These are phyloP conservation scores for Calonectria crousiana DNA, from an alignment of 2,329 filamentous ascomycete genomes.

Conservation along the genomic window DNA sequence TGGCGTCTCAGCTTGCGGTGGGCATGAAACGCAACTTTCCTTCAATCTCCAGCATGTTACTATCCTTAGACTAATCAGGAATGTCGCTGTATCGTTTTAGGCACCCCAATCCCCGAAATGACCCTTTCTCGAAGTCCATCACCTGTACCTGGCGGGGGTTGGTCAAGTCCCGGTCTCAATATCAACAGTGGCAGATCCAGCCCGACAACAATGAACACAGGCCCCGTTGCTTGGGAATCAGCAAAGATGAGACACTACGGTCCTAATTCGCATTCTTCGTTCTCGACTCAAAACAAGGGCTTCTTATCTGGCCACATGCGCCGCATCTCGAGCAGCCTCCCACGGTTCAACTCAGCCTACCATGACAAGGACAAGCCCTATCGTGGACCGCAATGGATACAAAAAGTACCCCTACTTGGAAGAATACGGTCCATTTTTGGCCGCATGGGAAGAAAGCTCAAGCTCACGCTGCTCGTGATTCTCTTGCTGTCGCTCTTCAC, in stretches of 20 bases:
- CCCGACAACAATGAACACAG: conserved; percentile 69
- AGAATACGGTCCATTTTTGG: conserved; percentile 60
- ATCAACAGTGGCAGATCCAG: conserved; percentile 79
- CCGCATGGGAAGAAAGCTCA: conserved; percentile 73
- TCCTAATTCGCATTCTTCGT: conserved; percentile 81
- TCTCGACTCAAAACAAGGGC: conserved; percentile 83
- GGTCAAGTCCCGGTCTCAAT: conserved; percentile 85
- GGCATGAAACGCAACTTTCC: conserved; percentile 26
- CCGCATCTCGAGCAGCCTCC: conserved; percentile 82
- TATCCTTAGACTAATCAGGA: conserved; percentile 42
- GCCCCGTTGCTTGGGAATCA: conserved; percentile 82
- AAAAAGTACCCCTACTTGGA: conserved; percentile 59
- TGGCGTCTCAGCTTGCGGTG: conserved; percentile 21
- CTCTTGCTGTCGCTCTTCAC: conserved; percentile 71
- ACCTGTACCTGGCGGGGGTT: conserved; percentile 85
- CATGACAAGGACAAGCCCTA: conserved; percentile 83
- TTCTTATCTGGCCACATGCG: conserved; percentile 91
- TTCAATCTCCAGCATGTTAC: conserved; percentile 23
- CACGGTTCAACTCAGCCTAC: conserved; percentile 76
- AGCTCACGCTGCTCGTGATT: conserved; percentile 69
- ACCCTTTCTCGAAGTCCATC: conserved; percentile 90
- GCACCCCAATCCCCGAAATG: conserved; percentile 75
- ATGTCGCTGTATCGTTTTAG: conserved; percentile 48
- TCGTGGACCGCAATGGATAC: conserved; percentile 67
- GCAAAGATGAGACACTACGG: conserved; percentile 82